Conservation (phyloP, 345 rosid genomes). For the Rhodamnia rubescens region DNA sequence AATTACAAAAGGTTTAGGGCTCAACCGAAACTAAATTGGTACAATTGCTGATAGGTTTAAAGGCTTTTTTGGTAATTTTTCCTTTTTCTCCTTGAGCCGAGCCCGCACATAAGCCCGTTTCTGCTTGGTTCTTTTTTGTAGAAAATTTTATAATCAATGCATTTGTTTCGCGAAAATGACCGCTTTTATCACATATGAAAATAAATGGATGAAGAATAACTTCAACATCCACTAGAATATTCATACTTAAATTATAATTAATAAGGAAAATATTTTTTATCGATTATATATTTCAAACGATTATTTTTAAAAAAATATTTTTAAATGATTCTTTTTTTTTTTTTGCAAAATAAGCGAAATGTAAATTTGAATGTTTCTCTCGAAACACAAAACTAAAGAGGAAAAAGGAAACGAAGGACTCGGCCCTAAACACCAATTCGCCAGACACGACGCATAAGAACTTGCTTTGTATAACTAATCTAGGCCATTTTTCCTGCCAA, state of each 20-base stretch:
- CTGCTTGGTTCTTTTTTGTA: neutral
- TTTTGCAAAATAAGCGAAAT: fast-evolving
- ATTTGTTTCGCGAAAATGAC: neutral
- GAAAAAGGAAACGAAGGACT: neutral
- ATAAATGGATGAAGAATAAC: neutral
- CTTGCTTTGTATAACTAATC: neutral
- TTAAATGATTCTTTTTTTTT: neutral
- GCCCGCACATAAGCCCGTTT: neutral
- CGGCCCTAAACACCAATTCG: too few relatives aligned
- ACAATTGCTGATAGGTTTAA: too few relatives aligned
- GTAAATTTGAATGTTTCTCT: fast-evolving
- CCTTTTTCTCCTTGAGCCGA: neutral
- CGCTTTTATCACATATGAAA: neutral
- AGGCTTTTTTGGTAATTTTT: too few relatives aligned
- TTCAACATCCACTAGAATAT: neutral
- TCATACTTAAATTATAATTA: neutral
- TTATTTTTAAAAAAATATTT: neutral
- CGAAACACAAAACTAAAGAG: neutral
- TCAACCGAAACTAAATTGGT: too few relatives aligned
- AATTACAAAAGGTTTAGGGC: too few relatives aligned
- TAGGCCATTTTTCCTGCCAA: neutral
- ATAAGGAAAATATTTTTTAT: neutral
- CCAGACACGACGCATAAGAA: fast-evolving
- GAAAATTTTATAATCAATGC: fast-evolving
- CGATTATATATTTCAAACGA: neutral